phyloP scores from a whole-genome alignment of 208 protist genomes.

The Herpetomonas samuelpessoai region DNA sequence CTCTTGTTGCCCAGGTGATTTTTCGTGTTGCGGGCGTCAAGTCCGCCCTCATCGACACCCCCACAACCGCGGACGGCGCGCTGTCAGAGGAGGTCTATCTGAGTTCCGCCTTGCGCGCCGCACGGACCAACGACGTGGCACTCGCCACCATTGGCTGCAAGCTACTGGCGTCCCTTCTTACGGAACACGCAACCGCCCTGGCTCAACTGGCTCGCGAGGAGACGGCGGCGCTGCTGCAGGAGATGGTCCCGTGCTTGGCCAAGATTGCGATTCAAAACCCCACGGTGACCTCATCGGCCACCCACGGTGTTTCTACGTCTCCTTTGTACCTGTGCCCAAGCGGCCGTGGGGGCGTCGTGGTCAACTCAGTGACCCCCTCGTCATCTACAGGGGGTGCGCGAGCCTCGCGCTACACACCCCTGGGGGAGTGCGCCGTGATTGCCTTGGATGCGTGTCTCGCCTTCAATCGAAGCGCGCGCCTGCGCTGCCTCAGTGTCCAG shows the following conservation, averaged over 20 bases:
- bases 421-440: conserved; percentile 70
- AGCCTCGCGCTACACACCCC: conserved; percentile 57
- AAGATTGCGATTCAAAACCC: conserved; percentile 66
- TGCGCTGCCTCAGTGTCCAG: conserved; percentile 26
- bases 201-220: conserved; percentile 1
- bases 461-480: conserved; percentile 16
- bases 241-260: conserved; percentile 50
- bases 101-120: conserved; percentile 34
- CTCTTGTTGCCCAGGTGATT: conserved; percentile 28
- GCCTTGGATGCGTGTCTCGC: conserved; percentile 63
- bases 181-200: conserved; percentile 13
- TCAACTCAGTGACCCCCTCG: not conserved
- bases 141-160: conserved; percentile 62
- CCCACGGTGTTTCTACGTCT: conserved; percentile 43
- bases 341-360: not conserved
- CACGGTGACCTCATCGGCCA: conserved; percentile 40
- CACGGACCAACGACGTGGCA: conserved; percentile 46
- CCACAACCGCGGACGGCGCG: conserved; percentile 47
- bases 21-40: conserved; percentile 29
- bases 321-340: conserved; percentile 47
- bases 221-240: conserved; percentile 21
- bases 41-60: conserved; percentile 58
- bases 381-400: conserved; percentile 24
- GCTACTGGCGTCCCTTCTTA: conserved; percentile 51
- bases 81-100: conserved; percentile 85